Conservation (phyloP, 345 rosid genomes). For the Limnanthes douglasii region DNA sequence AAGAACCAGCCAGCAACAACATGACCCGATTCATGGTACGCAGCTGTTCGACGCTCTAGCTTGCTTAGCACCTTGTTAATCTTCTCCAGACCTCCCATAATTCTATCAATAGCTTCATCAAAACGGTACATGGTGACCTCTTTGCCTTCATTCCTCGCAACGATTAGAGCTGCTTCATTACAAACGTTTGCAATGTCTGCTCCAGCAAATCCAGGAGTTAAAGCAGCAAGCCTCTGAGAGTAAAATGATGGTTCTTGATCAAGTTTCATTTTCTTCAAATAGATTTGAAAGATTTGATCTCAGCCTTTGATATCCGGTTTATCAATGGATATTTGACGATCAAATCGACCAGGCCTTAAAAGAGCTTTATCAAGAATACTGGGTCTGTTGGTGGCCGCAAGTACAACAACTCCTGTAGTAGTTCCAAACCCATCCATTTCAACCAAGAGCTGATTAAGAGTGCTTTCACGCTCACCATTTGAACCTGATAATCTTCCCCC, state of each 20-base stretch:
- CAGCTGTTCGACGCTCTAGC: slow-evolving; percentile 78
- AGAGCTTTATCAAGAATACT: slow-evolving; percentile 38
- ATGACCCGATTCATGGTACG: slow-evolving; percentile 95
- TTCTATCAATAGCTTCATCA: slow-evolving; percentile 63
- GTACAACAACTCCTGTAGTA: slow-evolving; percentile 36
- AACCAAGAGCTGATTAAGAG: slow-evolving; percentile 40
- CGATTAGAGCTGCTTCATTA: slow-evolving; percentile 69
- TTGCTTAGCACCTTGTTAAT: slow-evolving; percentile 90
- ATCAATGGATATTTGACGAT: slow-evolving; percentile 33
- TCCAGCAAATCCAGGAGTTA: slow-evolving; percentile 52
- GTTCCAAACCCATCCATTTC: slow-evolving; percentile 61
- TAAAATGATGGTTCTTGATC: slow-evolving; percentile 25
- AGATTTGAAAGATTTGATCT: slow-evolving; percentile 29
- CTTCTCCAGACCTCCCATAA: slow-evolving; percentile 75
- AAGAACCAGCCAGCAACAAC: slow-evolving; percentile 94
- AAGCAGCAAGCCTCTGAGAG: slow-evolving; percentile 41
- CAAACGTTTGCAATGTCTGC: slow-evolving; percentile 71
- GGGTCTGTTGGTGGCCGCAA: slow-evolving; percentile 39
- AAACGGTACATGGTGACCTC: slow-evolving; percentile 45
- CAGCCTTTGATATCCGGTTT: slow-evolving; percentile 41
- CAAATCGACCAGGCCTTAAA: slow-evolving; percentile 37
- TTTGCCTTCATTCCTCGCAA: slow-evolving; percentile 32
- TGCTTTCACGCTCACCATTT: slow-evolving; percentile 33
- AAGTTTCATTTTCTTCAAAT: slow-evolving; percentile 35
- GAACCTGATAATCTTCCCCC: slow-evolving; percentile 39